Base-by-base conservation (phyloP, 192 early-diverging fungal genomes). In the Coemansia erecta region DNA sequence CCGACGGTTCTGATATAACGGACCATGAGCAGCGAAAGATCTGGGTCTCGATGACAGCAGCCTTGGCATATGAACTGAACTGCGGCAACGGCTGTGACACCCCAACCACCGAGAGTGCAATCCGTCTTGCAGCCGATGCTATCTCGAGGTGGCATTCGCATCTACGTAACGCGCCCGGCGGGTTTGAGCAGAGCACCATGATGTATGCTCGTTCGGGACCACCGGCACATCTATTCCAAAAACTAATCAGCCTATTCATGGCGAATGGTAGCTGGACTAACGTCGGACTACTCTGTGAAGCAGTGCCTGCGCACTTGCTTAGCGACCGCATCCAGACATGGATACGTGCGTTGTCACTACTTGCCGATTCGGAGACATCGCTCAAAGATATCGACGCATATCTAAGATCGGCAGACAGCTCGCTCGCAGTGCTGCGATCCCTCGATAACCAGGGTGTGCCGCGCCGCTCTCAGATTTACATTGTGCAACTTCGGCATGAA, bases 401-500 rank as follows among this genome's bases (percentile, higher is more conserved):
- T 41, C 10, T 49, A n/a, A 17, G 45, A 3, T 21, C 49, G 22
- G 44, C 37, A 15, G 62, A 64, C 42, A 33, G 53, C 4, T 56
- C 77, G 11, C 49, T 73, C 18, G 53, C 35, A n/a, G 22, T 51
- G 2, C 58, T 73, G 22, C 59, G 56, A 3, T 42, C 43, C 0
- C 53, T 80, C n/a, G 52, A 73, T 40, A 64, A 19, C 39, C 58
- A 70, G 42, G 23, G 43, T 6, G 9, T 61, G 8, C 24, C 45
- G 0, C 55, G 60, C n/a, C 12, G 4, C 8, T 72, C 53, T 41
- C 77, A 72, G 52, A 49, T 70, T 43, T 67, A 57, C 18, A 23
- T 80, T 14, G 35, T 80, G 12, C 71, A 73, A 61, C 57, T 80
- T 48, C 70, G 67, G 4, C 46, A 33, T 15, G 77, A 70, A 35